Percentiles rank a stretch among this genome's conserved stretches.
phyloP scores from a whole-genome alignment of 495 filamentous ascomycete species.

The Pyrenula aspistea region DNA sequence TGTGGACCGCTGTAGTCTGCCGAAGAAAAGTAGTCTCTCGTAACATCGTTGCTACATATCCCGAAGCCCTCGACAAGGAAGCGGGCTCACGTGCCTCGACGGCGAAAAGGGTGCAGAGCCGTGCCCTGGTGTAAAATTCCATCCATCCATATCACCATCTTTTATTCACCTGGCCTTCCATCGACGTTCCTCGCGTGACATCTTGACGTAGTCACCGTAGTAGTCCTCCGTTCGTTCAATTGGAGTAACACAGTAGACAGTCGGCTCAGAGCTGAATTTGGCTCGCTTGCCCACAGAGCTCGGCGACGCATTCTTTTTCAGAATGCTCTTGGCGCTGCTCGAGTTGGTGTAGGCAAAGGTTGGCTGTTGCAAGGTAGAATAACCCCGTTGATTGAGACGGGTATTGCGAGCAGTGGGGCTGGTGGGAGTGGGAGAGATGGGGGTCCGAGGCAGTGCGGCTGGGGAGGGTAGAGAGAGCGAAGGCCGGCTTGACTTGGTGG shows the following conservation, averaged over 20 bases:
- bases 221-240: conserved; percentile 41
- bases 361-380: conserved; percentile 26
- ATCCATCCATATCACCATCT: background rate
- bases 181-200: conserved; percentile 36
- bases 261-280: conserved; percentile 33
- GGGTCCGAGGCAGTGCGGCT: conserved; percentile 27
- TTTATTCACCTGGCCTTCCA: conserved; percentile 17
- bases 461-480: conserved; percentile 34
- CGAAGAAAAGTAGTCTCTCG: background rate
- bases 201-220: conserved; percentile 37
- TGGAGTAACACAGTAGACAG: conserved; percentile 37
- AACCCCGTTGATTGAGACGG: conserved; percentile 21
- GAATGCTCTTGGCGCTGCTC: conserved; percentile 37
- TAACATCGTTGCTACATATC: background rate
- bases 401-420: conserved; percentile 28
- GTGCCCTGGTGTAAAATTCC: background rate
- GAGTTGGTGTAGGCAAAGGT: conserved; percentile 32
- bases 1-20: background rate
- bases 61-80: background rate
- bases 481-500: conserved; percentile 22
- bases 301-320: conserved; percentile 26
- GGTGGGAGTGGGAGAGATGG: conserved; percentile 28
- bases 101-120: background rate
- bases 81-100: background rate
- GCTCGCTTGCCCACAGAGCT: conserved; percentile 26